A percentile compares a stretch with the other conserved stretches of the same genome.
Conservation (phyloP, 2,329 filamentous ascomycete species). For the Pyrenophora tritici-repentis region DNA sequence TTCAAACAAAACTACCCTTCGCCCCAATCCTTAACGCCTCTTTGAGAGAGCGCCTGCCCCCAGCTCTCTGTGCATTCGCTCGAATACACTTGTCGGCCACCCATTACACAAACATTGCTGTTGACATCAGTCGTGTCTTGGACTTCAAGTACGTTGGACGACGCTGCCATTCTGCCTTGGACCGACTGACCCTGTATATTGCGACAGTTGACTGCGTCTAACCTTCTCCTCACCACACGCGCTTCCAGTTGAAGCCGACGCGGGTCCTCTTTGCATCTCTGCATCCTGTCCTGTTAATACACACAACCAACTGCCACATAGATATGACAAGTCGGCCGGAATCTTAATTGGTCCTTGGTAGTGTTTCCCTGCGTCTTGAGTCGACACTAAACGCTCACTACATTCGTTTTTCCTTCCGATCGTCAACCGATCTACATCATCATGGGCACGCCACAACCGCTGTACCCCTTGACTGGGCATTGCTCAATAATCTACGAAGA, state of each 20-base stretch:
- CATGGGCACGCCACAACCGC: slow-evolving; percentile 76
- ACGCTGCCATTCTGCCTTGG: slow-evolving; percentile 16
- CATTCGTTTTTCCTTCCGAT: slow-evolving; percentile 23
- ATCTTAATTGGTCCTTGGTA: slow-evolving; percentile 27
- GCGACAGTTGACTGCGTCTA: slow-evolving; percentile 16
- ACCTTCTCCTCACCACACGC: slow-evolving; percentile 5
- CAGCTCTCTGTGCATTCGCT: slow-evolving; percentile 27
- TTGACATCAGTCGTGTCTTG: slow-evolving; percentile 25
- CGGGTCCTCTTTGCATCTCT: neutral
- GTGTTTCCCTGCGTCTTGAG: slow-evolving; percentile 24
- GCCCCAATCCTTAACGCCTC: slow-evolving; percentile 26
- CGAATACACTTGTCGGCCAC: slow-evolving; percentile 19
- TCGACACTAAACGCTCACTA: slow-evolving; percentile 23
- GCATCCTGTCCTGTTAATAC: neutral
- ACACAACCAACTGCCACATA: slow-evolving; percentile 15
- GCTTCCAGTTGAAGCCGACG: neutral
- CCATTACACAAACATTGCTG: slow-evolving; percentile 15
- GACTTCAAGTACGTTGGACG: slow-evolving; percentile 26
- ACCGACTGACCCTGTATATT: slow-evolving; percentile 25
- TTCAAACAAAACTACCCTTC: slow-evolving; percentile 24
- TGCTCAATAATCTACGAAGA: slow-evolving; percentile 83
- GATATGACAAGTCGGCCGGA: slow-evolving; percentile 38
- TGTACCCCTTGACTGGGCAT: slow-evolving; percentile 71
- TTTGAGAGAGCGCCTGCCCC: slow-evolving; percentile 44
- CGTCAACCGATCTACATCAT: slow-evolving; percentile 19